These are phyloP conservation scores for Talaromyces proteolyticus DNA, from an alignment of 495 filamentous ascomycete genomes.

Conservation along the genomic window DNA sequence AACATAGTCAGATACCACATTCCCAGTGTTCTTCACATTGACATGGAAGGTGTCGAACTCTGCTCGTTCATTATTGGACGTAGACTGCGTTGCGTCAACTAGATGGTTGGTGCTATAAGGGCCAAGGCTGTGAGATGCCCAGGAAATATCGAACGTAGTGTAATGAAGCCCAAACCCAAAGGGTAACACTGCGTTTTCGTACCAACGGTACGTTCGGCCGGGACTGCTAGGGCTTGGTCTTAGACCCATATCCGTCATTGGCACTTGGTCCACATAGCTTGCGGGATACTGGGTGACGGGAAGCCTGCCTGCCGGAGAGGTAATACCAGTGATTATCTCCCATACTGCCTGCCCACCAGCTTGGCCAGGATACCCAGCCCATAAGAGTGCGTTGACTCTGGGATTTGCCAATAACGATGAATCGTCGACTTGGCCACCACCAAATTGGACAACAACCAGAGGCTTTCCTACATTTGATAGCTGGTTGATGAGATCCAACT, in stretches of 20 bases:
- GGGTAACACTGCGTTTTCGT: slow-evolving; percentile 44
- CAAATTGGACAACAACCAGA: slow-evolving; percentile 52
- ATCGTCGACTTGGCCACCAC: slow-evolving; percentile 53
- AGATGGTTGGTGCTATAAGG: slow-evolving; percentile 10
- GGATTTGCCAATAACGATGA: slow-evolving; percentile 42
- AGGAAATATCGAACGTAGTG: slow-evolving; percentile 37
- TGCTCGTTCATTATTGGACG: slow-evolving; percentile 23
- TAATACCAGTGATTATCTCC: slow-evolving; percentile 48
- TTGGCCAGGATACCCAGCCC: slow-evolving; percentile 58
- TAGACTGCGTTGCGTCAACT: too few species aligned
- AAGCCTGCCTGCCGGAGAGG: slow-evolving; percentile 51
- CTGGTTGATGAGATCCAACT: slow-evolving; percentile 48
- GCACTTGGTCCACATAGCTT: slow-evolving; percentile 44
- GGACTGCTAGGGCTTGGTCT: slow-evolving; percentile 34
- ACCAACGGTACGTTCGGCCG: slow-evolving; percentile 60
- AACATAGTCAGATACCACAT: slow-evolving; percentile 50
- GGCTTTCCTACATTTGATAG: slow-evolving; percentile 47
- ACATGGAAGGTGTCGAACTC: slow-evolving; percentile 41
- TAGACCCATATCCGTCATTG: slow-evolving; percentile 51
- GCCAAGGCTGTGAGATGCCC: too few species aligned
- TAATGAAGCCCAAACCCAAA: slow-evolving; percentile 55
- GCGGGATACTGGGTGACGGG: slow-evolving; percentile 54
- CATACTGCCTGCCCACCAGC: slow-evolving; percentile 48
- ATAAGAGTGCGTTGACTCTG: slow-evolving; percentile 47
- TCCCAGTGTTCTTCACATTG: slow-evolving; percentile 47